phyloP scores from a whole-genome alignment of 768 basidiomycete genomes.

The Mycena galericulata region DNA sequence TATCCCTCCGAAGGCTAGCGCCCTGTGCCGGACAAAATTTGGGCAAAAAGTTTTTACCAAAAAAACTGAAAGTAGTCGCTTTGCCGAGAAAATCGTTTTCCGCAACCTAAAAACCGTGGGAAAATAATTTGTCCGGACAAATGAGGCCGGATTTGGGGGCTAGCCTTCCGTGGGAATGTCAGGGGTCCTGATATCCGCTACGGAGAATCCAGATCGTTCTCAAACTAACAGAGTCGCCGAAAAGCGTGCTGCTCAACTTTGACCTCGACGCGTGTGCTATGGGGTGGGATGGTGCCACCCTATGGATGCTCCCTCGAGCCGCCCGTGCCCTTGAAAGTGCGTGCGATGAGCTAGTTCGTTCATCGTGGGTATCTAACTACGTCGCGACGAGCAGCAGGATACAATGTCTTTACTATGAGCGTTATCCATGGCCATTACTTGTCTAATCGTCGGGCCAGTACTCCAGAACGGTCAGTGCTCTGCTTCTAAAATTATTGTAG shows the following conservation, averaged over 20 bases:
- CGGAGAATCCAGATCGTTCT: constrained; percentile 27
- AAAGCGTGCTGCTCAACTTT: constrained; percentile 22
- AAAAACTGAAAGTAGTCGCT: too few relatives aligned
- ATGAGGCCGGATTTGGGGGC: too few relatives aligned
- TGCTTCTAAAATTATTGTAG: too few relatives aligned
- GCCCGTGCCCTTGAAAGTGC: constrained; percentile 29
- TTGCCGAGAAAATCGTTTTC: too few relatives aligned
- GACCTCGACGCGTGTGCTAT: constrained; percentile 31
- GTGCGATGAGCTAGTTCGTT: neutral
- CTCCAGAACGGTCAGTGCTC: neutral
- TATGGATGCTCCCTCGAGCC: constrained; percentile 30
- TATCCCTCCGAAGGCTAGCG: too few relatives aligned
- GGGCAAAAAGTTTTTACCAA: too few relatives aligned
- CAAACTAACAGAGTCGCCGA: constrained; percentile 11
- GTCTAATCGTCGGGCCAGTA: constrained; percentile 6
- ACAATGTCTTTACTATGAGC: constrained; percentile 16
- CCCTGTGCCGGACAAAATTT: too few relatives aligned
- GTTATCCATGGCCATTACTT: constrained; percentile 16
- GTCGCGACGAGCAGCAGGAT: constrained; percentile 5
- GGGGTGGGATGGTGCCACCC: constrained; percentile 22
- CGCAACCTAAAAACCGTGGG: too few relatives aligned
- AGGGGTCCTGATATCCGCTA: too few relatives aligned
- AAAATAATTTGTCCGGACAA: too few relatives aligned
- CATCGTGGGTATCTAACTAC: neutral
- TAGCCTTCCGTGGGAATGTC: too few relatives aligned